phyloP scores from a whole-genome alignment of 129 eudicot genomes.

The Artemisia tridentata region DNA sequence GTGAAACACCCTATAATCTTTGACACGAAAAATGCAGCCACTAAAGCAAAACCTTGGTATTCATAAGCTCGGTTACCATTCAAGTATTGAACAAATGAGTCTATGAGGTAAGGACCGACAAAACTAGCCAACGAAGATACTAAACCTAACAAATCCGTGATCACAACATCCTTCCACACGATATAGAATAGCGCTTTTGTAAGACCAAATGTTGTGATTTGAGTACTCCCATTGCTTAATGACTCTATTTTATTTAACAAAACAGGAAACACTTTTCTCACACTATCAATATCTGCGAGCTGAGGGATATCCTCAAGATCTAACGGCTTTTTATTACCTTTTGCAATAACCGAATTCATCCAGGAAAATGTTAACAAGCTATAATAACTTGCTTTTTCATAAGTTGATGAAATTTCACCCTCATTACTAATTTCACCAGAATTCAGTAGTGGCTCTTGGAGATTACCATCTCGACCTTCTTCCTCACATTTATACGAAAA shows the following conservation, averaged over 20 bases:
- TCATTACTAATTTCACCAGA: slow-evolving; percentile 23
- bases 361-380: slow-evolving; percentile 70
- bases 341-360: slow-evolving; percentile 56
- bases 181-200: no score
- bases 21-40: slow-evolving; percentile 52
- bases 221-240: no score
- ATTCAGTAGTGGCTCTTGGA: slow-evolving; percentile 71
- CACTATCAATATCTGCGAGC: slow-evolving; percentile 53
- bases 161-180: no score
- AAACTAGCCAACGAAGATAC: no score
- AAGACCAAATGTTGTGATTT: no score
- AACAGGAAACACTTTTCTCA: no score
- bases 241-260: no score
- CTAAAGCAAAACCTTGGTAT: no score
- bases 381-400: slow-evolving; percentile 48
- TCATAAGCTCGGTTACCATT: no score
- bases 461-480: slow-evolving; percentile 27
- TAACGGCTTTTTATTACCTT: slow-evolving; percentile 59
- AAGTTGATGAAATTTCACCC: slow-evolving; percentile 55
- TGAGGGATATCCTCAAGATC: slow-evolving; percentile 86
- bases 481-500: slow-evolving; percentile 28
- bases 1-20: slow-evolving; percentile 63
- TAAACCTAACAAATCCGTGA: no score
- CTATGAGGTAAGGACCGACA: no score
- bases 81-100: no score